These are phyloP conservation scores for Zanthoxylum bungeanum DNA, from an alignment of 345 rosid species.

Conservation along the genomic window DNA sequence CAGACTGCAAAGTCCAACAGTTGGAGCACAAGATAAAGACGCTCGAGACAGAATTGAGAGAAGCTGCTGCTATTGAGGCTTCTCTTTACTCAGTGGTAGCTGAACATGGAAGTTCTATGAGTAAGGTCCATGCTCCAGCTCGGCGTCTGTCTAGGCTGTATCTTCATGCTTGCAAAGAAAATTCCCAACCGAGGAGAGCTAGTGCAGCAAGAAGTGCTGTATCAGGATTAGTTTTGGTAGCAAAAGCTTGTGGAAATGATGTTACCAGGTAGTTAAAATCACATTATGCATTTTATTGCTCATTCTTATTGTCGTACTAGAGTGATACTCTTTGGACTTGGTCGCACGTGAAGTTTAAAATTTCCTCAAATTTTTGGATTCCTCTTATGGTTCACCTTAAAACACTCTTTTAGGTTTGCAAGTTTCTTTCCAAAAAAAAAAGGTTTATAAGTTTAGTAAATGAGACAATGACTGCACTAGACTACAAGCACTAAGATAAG, in stretches of 20 bases:
- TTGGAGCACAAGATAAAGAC: slow-evolving; percentile 60
- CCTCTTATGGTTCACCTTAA: neutral
- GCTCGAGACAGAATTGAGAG: slow-evolving; percentile 88
- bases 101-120: slow-evolving; percentile 86
- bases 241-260: slow-evolving; percentile 96
- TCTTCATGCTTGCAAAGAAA: slow-evolving; percentile 64
- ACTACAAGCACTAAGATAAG: neutral
- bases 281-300: neutral
- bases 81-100: slow-evolving; percentile 86
- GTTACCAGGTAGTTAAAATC: slow-evolving; percentile 67
- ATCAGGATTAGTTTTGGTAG: slow-evolving; percentile 75
- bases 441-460: neutral
- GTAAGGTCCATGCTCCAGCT: slow-evolving; percentile 95
- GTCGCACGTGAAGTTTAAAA: neutral
- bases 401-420: neutral
- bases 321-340: neutral
- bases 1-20: slow-evolving; percentile 60
- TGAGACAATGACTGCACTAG: neutral
- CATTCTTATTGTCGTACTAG: too few species aligned
- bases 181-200: slow-evolving; percentile 51
- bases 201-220: slow-evolving; percentile 78
- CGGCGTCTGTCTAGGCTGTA: slow-evolving; percentile 87
- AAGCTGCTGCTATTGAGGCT: slow-evolving; percentile 88
- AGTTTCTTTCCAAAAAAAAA: too few species aligned
- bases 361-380: neutral